Evolutionary conservation across 2,329 filamentous ascomycete genomes (phyloP).

Genomic region (Neocucurbitaria cava): DNA sequence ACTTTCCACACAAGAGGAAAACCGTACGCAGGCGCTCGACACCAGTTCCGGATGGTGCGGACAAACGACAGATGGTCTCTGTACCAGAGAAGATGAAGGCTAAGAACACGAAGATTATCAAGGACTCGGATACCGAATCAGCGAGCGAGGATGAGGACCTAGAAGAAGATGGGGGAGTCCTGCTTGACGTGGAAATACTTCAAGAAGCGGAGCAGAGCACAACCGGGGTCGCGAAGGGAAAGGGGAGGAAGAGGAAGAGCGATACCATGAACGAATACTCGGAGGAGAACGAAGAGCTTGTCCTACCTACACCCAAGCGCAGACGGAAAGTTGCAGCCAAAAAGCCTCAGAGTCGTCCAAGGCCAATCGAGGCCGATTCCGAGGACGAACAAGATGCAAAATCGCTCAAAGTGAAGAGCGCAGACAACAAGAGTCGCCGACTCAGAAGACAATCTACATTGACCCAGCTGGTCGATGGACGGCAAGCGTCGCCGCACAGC

Average conservation of each 20-base stretch:
- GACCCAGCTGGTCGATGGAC: conserved; percentile 42
- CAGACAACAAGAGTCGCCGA: conserved; percentile 6
- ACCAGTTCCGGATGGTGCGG: conserved; percentile 17
- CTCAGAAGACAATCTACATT: conserved; percentile 44
- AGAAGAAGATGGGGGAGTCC: background rate
- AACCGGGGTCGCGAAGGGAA: conserved; percentile 3
- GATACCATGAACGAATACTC: conserved; percentile 7
- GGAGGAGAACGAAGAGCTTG: conserved; percentile 10
- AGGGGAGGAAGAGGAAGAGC: conserved; percentile 26
- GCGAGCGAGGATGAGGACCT: conserved; percentile 14
- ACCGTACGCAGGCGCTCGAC: conserved; percentile 30
- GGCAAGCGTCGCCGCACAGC: conserved; percentile 21
- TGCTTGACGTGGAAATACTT: too few species aligned
- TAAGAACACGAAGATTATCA: conserved; percentile 8
- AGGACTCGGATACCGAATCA: conserved; percentile 16
- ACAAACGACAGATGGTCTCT: conserved; percentile 38
- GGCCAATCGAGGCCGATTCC: conserved; percentile 1
- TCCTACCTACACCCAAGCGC: conserved; percentile 24
- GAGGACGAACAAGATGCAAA: conserved; percentile 7
- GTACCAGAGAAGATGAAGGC: conserved; percentile 36
- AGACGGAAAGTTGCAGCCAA: conserved; percentile 13
- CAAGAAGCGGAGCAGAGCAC: conserved; percentile 1
- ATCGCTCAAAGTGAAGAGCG: conserved; percentile 4
- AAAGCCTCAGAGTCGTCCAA: conserved; percentile 8
- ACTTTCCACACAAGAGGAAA: conserved; percentile 40